Evolutionary conservation across 768 basidiomycete genomes (phyloP).

Genomic region (Kwoniella mangroviensis): DNA sequence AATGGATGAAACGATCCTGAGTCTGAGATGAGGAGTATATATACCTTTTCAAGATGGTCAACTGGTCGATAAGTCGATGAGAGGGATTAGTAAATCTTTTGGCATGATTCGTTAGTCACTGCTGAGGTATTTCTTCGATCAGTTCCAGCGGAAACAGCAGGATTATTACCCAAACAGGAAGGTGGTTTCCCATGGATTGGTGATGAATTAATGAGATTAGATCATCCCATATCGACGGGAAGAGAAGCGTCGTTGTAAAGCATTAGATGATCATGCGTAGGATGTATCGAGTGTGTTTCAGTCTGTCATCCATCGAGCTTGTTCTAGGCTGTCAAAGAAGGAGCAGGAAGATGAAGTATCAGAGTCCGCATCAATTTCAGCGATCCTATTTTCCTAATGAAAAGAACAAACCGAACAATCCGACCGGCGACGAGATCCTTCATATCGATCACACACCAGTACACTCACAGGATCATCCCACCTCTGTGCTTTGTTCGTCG

Average conservation of each 20-base stretch:
- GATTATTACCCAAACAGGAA: constrained; percentile 16
- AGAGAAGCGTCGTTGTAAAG: background rate
- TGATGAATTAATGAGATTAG: background rate
- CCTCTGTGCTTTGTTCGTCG: too few relatives aligned
- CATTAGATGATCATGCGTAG: too few relatives aligned
- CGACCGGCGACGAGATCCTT: too few relatives aligned
- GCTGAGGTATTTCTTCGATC: background rate
- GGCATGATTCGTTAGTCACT: constrained; percentile 3
- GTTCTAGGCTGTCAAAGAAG: too few relatives aligned
- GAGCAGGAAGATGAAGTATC: too few relatives aligned
- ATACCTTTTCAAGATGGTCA: constrained; percentile 7
- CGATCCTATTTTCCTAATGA: background rate
- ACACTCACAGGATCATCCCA: too few relatives aligned
- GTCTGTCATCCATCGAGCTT: too few relatives aligned
- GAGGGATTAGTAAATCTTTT: constrained; percentile 11
- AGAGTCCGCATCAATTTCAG: background rate
- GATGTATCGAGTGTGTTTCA: too few relatives aligned
- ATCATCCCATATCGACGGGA: background rate
- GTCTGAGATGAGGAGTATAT: background rate
- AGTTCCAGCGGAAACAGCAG: constrained; percentile 9
- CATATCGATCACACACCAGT: too few relatives aligned
- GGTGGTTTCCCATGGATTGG: constrained; percentile 18
- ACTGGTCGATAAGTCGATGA: background rate
- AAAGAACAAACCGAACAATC: too few relatives aligned
- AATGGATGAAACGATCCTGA: background rate